Conservation (phyloP, 345 rosid species). For the Populus deltoides region DNA sequence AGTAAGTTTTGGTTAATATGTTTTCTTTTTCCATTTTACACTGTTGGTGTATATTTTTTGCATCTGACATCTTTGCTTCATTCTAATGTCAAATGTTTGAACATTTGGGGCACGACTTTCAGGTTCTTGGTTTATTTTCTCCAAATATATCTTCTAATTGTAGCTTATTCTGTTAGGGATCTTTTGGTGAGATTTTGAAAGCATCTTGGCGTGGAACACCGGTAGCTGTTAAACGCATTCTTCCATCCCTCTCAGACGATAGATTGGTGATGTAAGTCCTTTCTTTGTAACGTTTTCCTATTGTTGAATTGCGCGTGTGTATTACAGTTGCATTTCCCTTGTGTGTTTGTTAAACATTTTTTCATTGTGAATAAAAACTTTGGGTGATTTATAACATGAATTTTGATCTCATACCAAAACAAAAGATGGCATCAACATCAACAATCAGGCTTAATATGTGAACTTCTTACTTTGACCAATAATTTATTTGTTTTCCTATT, state of each 20-base stretch:
- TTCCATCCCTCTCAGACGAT: constrained; percentile 97
- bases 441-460: neutral
- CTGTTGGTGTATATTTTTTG: neutral
- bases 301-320: neutral
- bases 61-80: neutral
- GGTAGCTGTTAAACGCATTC: constrained; percentile 92
- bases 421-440: neutral
- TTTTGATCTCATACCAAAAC: neutral
- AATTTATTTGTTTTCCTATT: neutral
- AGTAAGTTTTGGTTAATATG: neutral
- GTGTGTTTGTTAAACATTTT: neutral
- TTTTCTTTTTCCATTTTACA: neutral
- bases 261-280: constrained; percentile 87
- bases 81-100: neutral
- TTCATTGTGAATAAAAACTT: neutral
- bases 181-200: constrained; percentile 95
- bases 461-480: neutral
- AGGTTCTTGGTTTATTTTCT: neutral
- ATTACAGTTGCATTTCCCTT: neutral
- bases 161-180: constrained; percentile 56
- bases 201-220: constrained; percentile 99
- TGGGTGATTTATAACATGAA: neutral
- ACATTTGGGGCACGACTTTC: neutral
- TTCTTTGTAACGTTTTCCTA: neutral
- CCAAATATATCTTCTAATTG: constrained; percentile 18